Evolutionary conservation across 164 flowering plant genomes (phyloP), one percentile per base, ranked within the genome.

Genomic region (Warburgia ugandensis): DNA sequence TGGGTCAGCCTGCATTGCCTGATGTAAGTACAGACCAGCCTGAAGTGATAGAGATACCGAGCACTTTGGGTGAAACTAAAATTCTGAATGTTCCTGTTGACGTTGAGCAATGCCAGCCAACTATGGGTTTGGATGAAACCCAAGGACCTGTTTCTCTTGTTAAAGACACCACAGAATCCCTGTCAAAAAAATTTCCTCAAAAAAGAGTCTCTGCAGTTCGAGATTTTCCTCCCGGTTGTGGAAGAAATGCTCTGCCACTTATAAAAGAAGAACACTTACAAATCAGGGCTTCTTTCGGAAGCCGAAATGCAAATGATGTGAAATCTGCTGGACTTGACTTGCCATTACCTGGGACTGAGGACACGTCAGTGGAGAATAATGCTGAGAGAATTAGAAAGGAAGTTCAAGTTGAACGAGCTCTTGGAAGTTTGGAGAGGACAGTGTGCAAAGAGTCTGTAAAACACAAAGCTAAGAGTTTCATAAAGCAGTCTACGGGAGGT

Each of bases 161-260:
- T 46, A 20, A 46, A 12, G n/a, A n/a, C 30, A 28, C 12, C 10
- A 17, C 8, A 26, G 52, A 19, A 26, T 1, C 17, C 31, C 37
- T 10, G 39, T 0, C 45, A 17, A 59, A 50, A 42, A 67, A 59
- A 5, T 78, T 60, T 54, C 81, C 75, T 61, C 67, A 57, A n/a
- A 71, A 74, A 61, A 75, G 61, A 51, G 39, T 77, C 42, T 73
- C 68, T 0, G 59, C 61, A 12, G 19, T 8, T 13, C 49, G 70
- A 33, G 67, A 67, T 54, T 74, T 68, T 27, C 74, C 74, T 11
- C 60, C 33, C 3, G 56, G 56, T 33, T 69, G 73, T 54, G 73
- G 73, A 43, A 60, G 64, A 32, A 64, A 72, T 58, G 79, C 71
- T 49, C 62, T 59, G 28, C 36, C 0, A 28, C 45, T 65, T 36